These are phyloP conservation scores for Aspergillus melleus DNA, from an alignment of 2,329 filamentous ascomycete species.

Conservation along the genomic window DNA sequence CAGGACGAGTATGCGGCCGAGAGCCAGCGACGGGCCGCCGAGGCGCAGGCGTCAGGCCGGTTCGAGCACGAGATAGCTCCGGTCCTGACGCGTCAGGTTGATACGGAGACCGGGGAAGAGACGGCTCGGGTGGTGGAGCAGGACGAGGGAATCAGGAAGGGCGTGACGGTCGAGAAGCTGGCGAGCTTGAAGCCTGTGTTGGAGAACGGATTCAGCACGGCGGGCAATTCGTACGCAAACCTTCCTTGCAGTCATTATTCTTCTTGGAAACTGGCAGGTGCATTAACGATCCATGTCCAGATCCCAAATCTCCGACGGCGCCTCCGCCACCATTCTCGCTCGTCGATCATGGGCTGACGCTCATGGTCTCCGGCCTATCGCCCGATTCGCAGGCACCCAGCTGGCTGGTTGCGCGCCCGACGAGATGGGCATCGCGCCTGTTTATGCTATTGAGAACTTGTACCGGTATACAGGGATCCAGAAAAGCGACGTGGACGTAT, in stretches of 20 bases:
- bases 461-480: constrained; percentile 72
- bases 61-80: constrained; percentile 90
- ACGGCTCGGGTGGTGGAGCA: constrained; percentile 55
- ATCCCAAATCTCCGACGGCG: constrained; percentile 42
- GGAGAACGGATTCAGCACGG: constrained; percentile 77
- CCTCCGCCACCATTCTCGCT: constrained; percentile 84
- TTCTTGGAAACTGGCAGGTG: background rate
- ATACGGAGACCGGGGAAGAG: constrained; percentile 71
- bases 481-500: constrained; percentile 77
- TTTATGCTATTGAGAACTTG: constrained; percentile 70
- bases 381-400: constrained; percentile 86
- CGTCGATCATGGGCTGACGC: constrained; percentile 81
- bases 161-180: constrained; percentile 78
- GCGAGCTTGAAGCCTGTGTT: constrained; percentile 83
- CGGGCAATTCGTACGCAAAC: constrained; percentile 52
- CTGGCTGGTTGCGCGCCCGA: constrained; percentile 82
- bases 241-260: background rate
- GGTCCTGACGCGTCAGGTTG: constrained; percentile 75
- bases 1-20: constrained; percentile 84
- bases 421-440: constrained; percentile 80
- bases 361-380: constrained; percentile 81
- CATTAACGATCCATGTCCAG: constrained; percentile 3
- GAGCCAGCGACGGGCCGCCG: constrained; percentile 79
- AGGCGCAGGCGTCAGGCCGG: constrained; percentile 79
- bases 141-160: constrained; percentile 85